These are phyloP conservation scores for Globisporangium ultimum DNA, from an alignment of 352 stramenopile species.

Conservation along the genomic window DNA sequence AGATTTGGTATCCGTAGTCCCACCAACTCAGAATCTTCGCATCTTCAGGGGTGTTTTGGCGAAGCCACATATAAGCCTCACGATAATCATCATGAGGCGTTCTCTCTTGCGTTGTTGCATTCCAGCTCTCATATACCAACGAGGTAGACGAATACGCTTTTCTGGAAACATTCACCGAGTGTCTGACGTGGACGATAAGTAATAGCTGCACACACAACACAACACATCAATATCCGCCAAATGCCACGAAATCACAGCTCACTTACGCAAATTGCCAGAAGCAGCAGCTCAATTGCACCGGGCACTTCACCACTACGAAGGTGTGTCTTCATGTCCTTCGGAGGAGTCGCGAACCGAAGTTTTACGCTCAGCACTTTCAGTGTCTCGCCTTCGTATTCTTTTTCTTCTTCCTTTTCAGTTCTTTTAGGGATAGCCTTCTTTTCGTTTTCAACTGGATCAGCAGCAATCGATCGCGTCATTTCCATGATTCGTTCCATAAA, in stretches of 20 bases:
- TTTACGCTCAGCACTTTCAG: conserved; percentile 25
- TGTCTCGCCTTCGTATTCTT: conserved; percentile 22
- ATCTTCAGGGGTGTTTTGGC: conserved; percentile 60
- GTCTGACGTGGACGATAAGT: conserved; percentile 60
- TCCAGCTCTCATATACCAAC: conserved; percentile 63
- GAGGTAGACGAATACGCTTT: conserved; percentile 82
- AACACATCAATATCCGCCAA: not conserved
- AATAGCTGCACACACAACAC: conserved; percentile 35
- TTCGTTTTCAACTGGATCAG: not conserved
- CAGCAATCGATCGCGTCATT: conserved; percentile 14
- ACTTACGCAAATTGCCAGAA: conserved; percentile 58
- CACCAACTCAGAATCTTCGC: conserved; percentile 82
- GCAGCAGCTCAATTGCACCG: conserved; percentile 31
- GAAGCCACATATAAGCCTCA: conserved; percentile 82
- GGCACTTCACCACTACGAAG: conserved; percentile 18
- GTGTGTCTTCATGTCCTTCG: conserved; percentile 7
- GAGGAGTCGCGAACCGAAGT: conserved; percentile 24
- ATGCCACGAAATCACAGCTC: not conserved
- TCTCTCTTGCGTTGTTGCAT: conserved; percentile 39
- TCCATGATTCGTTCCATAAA: conserved; percentile 46
- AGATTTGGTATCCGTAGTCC: conserved; percentile 88
- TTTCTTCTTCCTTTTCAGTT: not conserved
- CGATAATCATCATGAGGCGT: conserved; percentile 73
- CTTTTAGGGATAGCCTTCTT: not conserved
- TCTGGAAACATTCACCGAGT: conserved; percentile 53